Evolutionary conservation across 495 filamentous ascomycete species (phyloP).

Genomic region (Pyrenula aspistea): DNA sequence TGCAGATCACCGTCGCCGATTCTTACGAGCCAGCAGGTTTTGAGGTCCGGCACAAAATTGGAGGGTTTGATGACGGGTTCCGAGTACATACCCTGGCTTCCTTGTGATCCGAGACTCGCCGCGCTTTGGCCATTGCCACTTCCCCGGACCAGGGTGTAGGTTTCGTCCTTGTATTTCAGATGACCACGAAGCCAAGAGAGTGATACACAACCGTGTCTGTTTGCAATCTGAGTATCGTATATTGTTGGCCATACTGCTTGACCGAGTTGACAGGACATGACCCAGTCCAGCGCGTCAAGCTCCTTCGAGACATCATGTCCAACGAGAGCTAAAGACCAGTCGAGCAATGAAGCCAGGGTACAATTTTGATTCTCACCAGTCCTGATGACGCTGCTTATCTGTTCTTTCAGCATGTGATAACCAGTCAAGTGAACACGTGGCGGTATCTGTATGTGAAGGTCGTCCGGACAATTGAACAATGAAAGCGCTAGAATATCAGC

Average conservation of each 20-base stretch:
- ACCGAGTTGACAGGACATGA: not conserved
- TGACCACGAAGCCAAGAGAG: not conserved
- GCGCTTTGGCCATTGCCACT: no score
- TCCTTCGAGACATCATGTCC: not conserved
- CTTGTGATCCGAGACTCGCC: no score
- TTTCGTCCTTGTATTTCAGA: not conserved
- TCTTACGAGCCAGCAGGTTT: not conserved
- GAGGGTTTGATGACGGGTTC: no score
- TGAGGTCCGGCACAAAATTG: not conserved
- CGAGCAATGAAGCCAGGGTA: not conserved
- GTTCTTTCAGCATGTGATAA: not conserved
- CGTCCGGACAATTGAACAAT: no score
- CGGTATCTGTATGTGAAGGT: no score
- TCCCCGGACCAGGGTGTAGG: not conserved
- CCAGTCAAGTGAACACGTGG: no score
- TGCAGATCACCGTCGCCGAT: no score
- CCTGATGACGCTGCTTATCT: not conserved
- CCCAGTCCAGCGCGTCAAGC: not conserved
- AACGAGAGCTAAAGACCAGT: not conserved
- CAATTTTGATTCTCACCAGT: not conserved
- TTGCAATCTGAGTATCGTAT: not conserved
- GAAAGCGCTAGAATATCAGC: not conserved
- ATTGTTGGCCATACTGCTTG: not conserved
- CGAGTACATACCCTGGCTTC: no score
- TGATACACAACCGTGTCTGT: not conserved